Evolutionary conservation across 176 grass and related monocot genomes (phyloP).

Genomic region (Themeda triandra): DNA sequence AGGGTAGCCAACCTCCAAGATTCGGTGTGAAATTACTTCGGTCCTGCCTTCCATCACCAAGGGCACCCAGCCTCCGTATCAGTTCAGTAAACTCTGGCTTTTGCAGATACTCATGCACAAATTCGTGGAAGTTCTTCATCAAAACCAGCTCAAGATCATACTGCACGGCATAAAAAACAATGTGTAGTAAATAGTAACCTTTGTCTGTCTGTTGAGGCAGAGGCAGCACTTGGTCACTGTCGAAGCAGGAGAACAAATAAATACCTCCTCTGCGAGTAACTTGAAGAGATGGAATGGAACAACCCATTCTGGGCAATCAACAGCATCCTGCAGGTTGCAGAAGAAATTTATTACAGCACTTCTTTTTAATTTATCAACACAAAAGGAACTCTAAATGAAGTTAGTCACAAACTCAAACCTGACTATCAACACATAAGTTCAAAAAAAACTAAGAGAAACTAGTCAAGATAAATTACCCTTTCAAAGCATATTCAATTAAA

Average conservation of each 20-base stretch:
- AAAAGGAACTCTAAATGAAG: background rate
- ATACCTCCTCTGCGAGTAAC: slow-evolving; percentile 88
- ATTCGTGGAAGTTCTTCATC: slow-evolving; percentile 91
- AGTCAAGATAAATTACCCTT: background rate
- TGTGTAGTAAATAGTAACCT: too few relatives aligned
- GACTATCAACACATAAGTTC: too few relatives aligned
- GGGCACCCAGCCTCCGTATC: slow-evolving; percentile 88
- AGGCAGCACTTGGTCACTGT: background rate
- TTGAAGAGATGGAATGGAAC: slow-evolving; percentile 96
- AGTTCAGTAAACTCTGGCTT: slow-evolving; percentile 81
- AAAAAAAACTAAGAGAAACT: too few relatives aligned
- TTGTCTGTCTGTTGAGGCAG: too few relatives aligned
- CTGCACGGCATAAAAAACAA: slow-evolving; percentile 33
- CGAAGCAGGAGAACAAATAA: background rate
- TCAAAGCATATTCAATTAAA: background rate
- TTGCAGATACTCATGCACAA: slow-evolving; percentile 80
- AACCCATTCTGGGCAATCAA: slow-evolving; percentile 99
- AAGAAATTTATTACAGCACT: background rate
- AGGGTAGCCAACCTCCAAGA: background rate
- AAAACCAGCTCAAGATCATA: slow-evolving; percentile 82
- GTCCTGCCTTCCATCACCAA: slow-evolving; percentile 74
- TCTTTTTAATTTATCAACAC: too few relatives aligned
- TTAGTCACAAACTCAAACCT: too few relatives aligned
- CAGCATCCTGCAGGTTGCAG: slow-evolving; percentile 62
- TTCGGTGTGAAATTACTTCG: slow-evolving; percentile 50